These are phyloP conservation scores for Pseudocercospora fijiensis DNA, from an alignment of 2,329 filamentous ascomycete genomes.

Conservation along the genomic window DNA sequence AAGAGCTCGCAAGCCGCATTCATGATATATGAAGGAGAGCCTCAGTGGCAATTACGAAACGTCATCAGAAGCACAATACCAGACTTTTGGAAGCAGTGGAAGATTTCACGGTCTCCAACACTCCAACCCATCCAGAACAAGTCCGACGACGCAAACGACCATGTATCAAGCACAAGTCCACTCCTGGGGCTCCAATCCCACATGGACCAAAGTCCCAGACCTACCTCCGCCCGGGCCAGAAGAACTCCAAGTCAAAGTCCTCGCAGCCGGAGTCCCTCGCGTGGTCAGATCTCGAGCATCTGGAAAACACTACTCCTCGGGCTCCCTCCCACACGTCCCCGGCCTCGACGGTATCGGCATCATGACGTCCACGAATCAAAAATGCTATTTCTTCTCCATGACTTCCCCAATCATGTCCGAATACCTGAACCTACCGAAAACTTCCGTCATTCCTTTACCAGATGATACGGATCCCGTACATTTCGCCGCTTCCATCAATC, in stretches of 20 bases:
- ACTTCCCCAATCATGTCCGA: constrained; percentile 50
- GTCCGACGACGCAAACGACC: neutral
- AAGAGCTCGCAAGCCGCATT: too few species aligned
- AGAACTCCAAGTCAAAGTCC: constrained; percentile 53
- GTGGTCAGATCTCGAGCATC: constrained; percentile 55
- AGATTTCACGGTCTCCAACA: neutral
- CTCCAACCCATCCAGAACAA: neutral
- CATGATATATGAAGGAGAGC: too few species aligned
- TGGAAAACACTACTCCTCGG: constrained; percentile 56
- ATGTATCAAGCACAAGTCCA: constrained; percentile 46
- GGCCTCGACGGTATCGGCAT: constrained; percentile 56
- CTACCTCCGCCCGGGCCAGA: constrained; percentile 40
- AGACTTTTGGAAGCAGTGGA: too few species aligned
- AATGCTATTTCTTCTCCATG: constrained; percentile 53
- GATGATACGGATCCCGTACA: constrained; percentile 49
- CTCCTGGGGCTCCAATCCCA: constrained; percentile 42
- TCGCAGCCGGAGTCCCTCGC: constrained; percentile 54
- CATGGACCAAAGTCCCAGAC: constrained; percentile 37
- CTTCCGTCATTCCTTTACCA: constrained; percentile 45
- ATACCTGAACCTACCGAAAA: constrained; percentile 50
- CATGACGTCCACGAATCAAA: constrained; percentile 40
- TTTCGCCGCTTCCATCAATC: constrained; percentile 57
- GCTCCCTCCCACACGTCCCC: constrained; percentile 52
- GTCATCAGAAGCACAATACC: too few species aligned
- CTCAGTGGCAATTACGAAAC: too few species aligned